A percentile compares a stretch with the other conserved stretches of the same genome.
Evolutionary conservation across 2,329 filamentous ascomycete species (phyloP).

Genomic region (Emmonsiellopsis sp.): DNA sequence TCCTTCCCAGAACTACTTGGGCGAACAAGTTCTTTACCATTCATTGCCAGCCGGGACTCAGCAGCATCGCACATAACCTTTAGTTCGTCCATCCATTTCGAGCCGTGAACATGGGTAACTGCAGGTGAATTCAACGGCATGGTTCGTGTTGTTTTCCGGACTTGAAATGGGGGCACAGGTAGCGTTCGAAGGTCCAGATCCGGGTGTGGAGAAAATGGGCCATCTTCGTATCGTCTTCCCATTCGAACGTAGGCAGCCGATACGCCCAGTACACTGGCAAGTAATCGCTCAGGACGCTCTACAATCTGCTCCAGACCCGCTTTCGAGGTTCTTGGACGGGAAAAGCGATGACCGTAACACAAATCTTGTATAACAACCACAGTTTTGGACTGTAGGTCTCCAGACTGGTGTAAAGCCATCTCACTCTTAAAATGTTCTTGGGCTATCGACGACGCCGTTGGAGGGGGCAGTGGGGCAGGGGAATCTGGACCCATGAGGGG

Average conservation of each 20-base stretch:
- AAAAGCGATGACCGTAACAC: slow-evolving; percentile 89
- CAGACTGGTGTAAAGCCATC: slow-evolving; percentile 51
- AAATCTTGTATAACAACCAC: slow-evolving; percentile 84
- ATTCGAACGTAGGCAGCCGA: slow-evolving; percentile 85
- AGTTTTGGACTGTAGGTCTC: slow-evolving; percentile 46
- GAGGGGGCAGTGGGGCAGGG: slow-evolving; percentile 15
- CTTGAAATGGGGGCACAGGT: slow-evolving; percentile 65
- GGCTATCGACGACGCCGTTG: slow-evolving; percentile 52
- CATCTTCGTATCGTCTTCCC: slow-evolving; percentile 68
- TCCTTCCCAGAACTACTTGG: slow-evolving; percentile 36
- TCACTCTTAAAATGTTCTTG: slow-evolving; percentile 62
- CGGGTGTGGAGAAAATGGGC: slow-evolving; percentile 58
- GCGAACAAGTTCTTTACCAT: slow-evolving; percentile 68
- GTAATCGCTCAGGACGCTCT: slow-evolving; percentile 84
- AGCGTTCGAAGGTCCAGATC: slow-evolving; percentile 46
- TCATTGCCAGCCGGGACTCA: slow-evolving; percentile 65
- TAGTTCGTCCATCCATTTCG: slow-evolving; percentile 88
- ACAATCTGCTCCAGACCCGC: slow-evolving; percentile 70
- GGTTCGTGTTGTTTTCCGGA: slow-evolving; percentile 67
- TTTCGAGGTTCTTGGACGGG: slow-evolving; percentile 69
- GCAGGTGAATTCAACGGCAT: slow-evolving; percentile 64
- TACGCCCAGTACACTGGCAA: slow-evolving; percentile 72
- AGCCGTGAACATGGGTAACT: slow-evolving; percentile 85
- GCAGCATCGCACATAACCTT: slow-evolving; percentile 75
- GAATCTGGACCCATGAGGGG: slow-evolving; percentile 11